Evolutionary conservation across 495 filamentous ascomycete genomes (phyloP).

Genomic region (Talaromyces liani): DNA sequence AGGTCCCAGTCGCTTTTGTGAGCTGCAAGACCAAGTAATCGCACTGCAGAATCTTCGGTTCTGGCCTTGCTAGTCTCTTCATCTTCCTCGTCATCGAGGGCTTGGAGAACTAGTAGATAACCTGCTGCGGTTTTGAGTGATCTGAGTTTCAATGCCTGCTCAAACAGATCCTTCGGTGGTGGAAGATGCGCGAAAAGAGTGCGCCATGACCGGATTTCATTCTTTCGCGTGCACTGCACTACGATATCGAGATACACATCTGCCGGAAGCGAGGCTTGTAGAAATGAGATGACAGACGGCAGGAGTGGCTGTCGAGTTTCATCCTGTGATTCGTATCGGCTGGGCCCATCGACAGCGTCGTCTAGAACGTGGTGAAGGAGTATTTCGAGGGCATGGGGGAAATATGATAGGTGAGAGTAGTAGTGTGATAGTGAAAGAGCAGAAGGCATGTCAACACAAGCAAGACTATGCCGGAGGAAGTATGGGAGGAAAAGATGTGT

Average conservation of each 20-base stretch:
- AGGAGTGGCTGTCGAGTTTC: conserved; percentile 57
- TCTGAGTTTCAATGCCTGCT: conserved; percentile 75
- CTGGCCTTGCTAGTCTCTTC: conserved; percentile 58
- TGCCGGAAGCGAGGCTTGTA: conserved; percentile 73
- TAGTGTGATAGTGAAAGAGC: conserved; percentile 72
- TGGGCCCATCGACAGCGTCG: conserved; percentile 80
- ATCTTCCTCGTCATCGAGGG: conserved; percentile 76
- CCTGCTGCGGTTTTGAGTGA: conserved; percentile 94
- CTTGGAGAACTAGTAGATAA: conserved; percentile 92
- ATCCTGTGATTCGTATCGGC: conserved; percentile 44
- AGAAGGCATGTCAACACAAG: conserved; percentile 60
- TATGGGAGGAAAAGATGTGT: conserved; percentile 88
- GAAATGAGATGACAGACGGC: conserved; percentile 78
- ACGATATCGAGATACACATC: conserved; percentile 79
- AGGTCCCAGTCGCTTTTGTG: conserved; percentile 90
- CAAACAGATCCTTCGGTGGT: conserved; percentile 82
- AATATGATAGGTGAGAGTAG: conserved; percentile 80
- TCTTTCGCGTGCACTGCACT: conserved; percentile 96
- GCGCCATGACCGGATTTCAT: conserved; percentile 89
- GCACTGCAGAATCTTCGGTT: conserved; percentile 58
- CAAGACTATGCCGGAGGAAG: conserved; percentile 68
- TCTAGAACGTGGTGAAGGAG: conserved; percentile 90
- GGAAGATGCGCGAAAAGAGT: conserved; percentile 88
- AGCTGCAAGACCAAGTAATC: conserved; percentile 74
- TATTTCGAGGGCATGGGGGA: conserved; percentile 86